A percentile compares a stretch with the other conserved stretches of the same genome.
Evolutionary conservation across 495 filamentous ascomycete genomes (phyloP).

Genomic region (Aspergillus nanangensis): DNA sequence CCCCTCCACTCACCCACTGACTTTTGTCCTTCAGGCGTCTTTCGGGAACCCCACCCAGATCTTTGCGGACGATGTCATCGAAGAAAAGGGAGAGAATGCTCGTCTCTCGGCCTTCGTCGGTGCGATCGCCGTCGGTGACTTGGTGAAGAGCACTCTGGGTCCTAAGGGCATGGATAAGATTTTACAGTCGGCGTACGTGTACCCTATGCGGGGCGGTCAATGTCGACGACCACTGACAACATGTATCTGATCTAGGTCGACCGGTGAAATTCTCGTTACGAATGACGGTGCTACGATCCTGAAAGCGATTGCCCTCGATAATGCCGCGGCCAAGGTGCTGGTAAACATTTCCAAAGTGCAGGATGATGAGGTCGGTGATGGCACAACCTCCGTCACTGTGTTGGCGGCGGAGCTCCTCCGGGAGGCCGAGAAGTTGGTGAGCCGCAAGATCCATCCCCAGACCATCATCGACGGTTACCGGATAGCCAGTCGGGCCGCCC

Average conservation of each 20-base stretch:
- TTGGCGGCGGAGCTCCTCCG: constrained; percentile 91
- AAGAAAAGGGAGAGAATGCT: constrained; percentile 99
- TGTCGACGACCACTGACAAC: constrained; percentile 13
- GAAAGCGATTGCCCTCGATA: constrained; percentile 98
- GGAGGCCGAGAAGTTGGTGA: constrained; percentile 94
- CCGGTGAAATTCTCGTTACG: constrained; percentile 94
- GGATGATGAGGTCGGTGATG: constrained; percentile 97
- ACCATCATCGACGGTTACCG: constrained; percentile 99
- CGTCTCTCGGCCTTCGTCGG: constrained; percentile 95
- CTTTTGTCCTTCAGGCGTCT: constrained; percentile 30
- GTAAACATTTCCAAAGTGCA: constrained; percentile 99
- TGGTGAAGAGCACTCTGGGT: constrained; percentile 94
- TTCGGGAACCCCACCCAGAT: constrained; percentile 91
- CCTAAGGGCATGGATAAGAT: constrained; percentile 99
- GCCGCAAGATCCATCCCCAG: constrained; percentile 97
- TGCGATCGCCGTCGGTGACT: constrained; percentile 93
- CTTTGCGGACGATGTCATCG: constrained; percentile 93
- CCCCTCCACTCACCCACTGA: neutral
- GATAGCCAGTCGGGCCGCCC: constrained; percentile 86
- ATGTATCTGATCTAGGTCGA: constrained; percentile 57
- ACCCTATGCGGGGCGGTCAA: constrained; percentile 13
- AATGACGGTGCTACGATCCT: constrained; percentile 98
- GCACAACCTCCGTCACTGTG: constrained; percentile 88
- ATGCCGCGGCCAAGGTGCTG: constrained; percentile 89
- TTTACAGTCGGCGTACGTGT: constrained; percentile 84